Evolutionary conservation across 371 early-diverging fungal species (phyloP), one percentile per base, ranked within the genome.

Genomic region (Vairimorpha necatrix): DNA sequence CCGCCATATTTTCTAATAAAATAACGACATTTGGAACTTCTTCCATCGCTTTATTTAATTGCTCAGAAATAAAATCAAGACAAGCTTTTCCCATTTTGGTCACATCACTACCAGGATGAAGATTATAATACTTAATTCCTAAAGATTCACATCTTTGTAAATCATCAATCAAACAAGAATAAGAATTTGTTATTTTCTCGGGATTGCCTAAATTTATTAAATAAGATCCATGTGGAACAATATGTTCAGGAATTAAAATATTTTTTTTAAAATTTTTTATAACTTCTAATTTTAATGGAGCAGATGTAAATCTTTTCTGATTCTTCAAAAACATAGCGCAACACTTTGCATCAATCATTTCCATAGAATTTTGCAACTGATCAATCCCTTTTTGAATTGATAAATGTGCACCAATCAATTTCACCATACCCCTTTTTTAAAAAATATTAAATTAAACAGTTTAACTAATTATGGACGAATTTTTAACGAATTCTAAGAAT

Each of bases 1-100:
- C 87, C 38, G 88, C 89, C 88, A 87, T 89, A 83, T 89, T 90
- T 79, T 90, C 90, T 32, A 89, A 30, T 13, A 88, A 84, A 39
- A 87, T 83, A 26, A 80, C 72, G 20, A 89, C 86, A 42, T 48
- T 74, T 6, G 69, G 50, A 28, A 86, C 87, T 58, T 74, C 79
- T 2, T 42, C 42, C 33, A 84, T 85, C 0, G 87, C 88, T 65
- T 74, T 79, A 77, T 90, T 89, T 67, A 89, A 85, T 54, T 82
- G 69, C n/a, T 76, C 67, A 4, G 88, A 75, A 47, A 89, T 84
- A 28, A 81, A 75, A 48, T 54, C 46, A 36, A 88, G 84, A 48
- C 84, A 83, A 36, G 82, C 78, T 4, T 48, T 62, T 6, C 86
- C 82, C 30, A 84, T 82, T 60, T 85, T 79, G 1, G 85, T 85